phyloP scores from a whole-genome alignment of 768 basidiomycete genomes.

The Lanmaoa pseudosensibilis region DNA sequence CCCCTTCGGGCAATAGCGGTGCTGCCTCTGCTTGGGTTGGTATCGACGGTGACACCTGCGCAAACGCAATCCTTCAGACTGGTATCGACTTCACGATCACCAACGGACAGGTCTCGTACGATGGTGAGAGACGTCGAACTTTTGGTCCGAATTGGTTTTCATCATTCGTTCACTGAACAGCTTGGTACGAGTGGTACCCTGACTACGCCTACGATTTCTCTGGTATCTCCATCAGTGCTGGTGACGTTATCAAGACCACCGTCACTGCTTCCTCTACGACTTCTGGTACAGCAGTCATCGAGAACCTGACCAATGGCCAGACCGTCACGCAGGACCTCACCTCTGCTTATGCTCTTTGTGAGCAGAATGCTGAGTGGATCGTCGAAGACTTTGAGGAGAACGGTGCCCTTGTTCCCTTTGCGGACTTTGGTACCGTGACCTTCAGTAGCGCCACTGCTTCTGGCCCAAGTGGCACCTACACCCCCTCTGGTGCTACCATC shows the following conservation, averaged over 20 bases:
- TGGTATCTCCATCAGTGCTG: slow-evolving; percentile 8
- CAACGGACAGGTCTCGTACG: not conserved
- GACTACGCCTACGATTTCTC: slow-evolving; percentile 15
- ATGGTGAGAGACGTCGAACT: slow-evolving; percentile 3
- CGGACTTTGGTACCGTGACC: slow-evolving; percentile 22
- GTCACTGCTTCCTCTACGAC: slow-evolving; percentile 19
- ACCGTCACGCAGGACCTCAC: slow-evolving; percentile 2
- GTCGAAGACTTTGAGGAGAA: slow-evolving; percentile 20
- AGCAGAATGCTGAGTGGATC: slow-evolving; percentile 24
- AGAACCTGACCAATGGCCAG: slow-evolving; percentile 20
- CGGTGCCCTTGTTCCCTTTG: slow-evolving; percentile 5
- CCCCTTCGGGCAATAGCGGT: slow-evolving; percentile 5
- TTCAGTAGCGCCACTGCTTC: slow-evolving; percentile 14
- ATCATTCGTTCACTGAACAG: slow-evolving; percentile 1
- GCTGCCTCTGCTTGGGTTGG: slow-evolving; percentile 26
- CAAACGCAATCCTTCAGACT: slow-evolving; percentile 19
- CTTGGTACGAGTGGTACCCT: slow-evolving; percentile 27
- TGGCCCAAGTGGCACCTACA: slow-evolving; percentile 3
- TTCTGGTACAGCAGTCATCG: slow-evolving; percentile 17
- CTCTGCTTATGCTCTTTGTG: slow-evolving; percentile 19
- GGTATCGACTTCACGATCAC: slow-evolving; percentile 15
- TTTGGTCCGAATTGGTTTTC: not conserved
- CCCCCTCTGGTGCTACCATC: slow-evolving; percentile 7
- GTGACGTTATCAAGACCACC: slow-evolving; percentile 18
- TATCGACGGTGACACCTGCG: slow-evolving; percentile 21